Base-by-base conservation (phyloP, 768 basidiomycete species). In the Melanogaster broomeanus region DNA sequence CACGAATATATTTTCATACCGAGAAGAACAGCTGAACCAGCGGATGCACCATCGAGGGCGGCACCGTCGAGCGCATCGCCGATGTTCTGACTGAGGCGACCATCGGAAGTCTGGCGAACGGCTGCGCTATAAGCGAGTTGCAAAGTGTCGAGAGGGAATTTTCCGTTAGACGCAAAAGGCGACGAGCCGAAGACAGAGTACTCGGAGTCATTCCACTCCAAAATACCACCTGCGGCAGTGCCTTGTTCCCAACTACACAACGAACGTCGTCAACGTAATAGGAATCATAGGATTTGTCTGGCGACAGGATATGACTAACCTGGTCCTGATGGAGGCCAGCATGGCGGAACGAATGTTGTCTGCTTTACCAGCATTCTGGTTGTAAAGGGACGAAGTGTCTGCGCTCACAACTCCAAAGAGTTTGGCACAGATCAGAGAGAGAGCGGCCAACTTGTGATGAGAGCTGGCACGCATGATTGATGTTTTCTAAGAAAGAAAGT, bases 161-260 rank as follows among this genome's bases (percentile, higher is more conserved):
- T 12, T 15, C 53, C 54, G n/a, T 55, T 34, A 12, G 31, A 45
- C 33, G 51, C 40, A 39, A 63, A 65, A 1, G 65, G 64, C n/a
- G 22, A 45, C 28, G 37, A 11, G 16, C 47, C 62, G 42, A 65
- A 67, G 19, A 67, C 58, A 24, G 61, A 61, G 57, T 66, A 67
- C 37, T 66, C 58, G 39, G 61, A 51, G 28, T 65, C 52, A 42
- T 64, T 55, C 27, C 43, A 55, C 42, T 66, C 63, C 18, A 67
- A 48, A 15, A 66, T 51, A 15, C 55, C 59, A 4, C 46, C 57
- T 7, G 56, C 53, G n/a, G 66, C 66, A 13, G 65, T 67, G 31
- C 66, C 66, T 47, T 67, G 66, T 55, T 66, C 66, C 65, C 66
- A 67, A 38, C 66, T 67, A 34, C 28, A 30, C n/a, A 22, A 12